These are phyloP conservation scores for Coffea eugenioides DNA, from an alignment of 257 asterid species.

Conservation along the genomic window DNA sequence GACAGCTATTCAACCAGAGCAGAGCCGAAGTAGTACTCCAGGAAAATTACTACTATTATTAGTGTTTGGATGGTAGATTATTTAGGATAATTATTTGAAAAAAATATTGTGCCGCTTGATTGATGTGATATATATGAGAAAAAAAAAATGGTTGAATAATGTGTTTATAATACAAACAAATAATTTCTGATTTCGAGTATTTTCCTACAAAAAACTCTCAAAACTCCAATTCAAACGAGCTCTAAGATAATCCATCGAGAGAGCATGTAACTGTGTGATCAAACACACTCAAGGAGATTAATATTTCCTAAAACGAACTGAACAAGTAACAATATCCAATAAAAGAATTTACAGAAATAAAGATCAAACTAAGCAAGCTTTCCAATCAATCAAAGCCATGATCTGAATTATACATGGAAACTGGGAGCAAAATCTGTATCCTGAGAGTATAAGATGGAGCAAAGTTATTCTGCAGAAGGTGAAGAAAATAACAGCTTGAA, in stretches of 20 bases:
- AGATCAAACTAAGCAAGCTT: constrained; percentile 21
- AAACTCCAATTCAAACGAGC: too few relatives aligned
- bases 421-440: constrained; percentile 10
- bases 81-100: too few relatives aligned
- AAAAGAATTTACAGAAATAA: constrained; percentile 25
- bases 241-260: neutral
- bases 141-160: too few relatives aligned
- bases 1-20: too few relatives aligned
- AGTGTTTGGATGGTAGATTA: too few relatives aligned
- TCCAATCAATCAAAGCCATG: constrained; percentile 12
- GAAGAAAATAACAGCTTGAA: constrained; percentile 42
- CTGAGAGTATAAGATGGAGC: neutral
- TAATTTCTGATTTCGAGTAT: too few relatives aligned
- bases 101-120: too few relatives aligned
- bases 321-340: constrained; percentile 17
- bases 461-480: constrained; percentile 32
- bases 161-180: too few relatives aligned
- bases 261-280: neutral
- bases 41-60: too few relatives aligned
- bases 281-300: constrained; percentile 8
- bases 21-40: too few relatives aligned
- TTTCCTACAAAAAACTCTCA: too few relatives aligned
- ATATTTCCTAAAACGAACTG: constrained; percentile 14
- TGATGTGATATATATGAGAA: too few relatives aligned
- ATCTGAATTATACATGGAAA: constrained; percentile 26